A percentile compares a stretch with the other conserved stretches of the same genome.
These are phyloP conservation scores for Acer campestre DNA, from an alignment of 345 rosid genomes.

Conservation along the genomic window DNA sequence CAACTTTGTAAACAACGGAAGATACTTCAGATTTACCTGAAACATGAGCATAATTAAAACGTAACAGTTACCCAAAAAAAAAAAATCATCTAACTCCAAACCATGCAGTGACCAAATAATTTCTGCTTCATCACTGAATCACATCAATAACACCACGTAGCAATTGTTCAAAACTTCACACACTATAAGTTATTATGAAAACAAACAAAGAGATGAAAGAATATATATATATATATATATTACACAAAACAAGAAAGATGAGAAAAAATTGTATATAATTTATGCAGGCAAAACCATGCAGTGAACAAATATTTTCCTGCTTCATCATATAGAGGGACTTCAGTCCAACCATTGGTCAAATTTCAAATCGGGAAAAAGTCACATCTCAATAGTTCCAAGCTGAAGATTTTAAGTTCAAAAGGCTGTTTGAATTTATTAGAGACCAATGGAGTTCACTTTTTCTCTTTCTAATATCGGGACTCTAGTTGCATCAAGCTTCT, in stretches of 20 bases:
- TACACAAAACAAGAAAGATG: not conserved
- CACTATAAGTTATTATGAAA: not conserved
- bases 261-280: not conserved
- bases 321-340: not conserved
- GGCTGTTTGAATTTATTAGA: not conserved
- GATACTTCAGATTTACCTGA: constrained; percentile 90
- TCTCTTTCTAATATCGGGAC: not conserved
- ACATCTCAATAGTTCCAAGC: not conserved
- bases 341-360: not conserved
- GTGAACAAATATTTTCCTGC: not conserved
- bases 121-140: not conserved
- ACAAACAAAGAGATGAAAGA: not conserved
- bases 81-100: not conserved
- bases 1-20: constrained; percentile 89
- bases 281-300: not conserved
- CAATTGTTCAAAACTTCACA: not conserved
- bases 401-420: not conserved
- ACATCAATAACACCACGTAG: constrained; percentile 7
- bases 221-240: not conserved
- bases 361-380: not conserved
- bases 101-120: not conserved
- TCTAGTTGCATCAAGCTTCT: constrained; percentile 3
- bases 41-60: constrained; percentile 36
- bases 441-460: not conserved
- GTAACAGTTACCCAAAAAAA: constrained; percentile 12